Percentiles rank a stretch among this genome's conserved stretches.
These are phyloP conservation scores for Cystofilobasidium bisporidii DNA, from an alignment of 768 basidiomycete genomes.

Conservation along the genomic window DNA sequence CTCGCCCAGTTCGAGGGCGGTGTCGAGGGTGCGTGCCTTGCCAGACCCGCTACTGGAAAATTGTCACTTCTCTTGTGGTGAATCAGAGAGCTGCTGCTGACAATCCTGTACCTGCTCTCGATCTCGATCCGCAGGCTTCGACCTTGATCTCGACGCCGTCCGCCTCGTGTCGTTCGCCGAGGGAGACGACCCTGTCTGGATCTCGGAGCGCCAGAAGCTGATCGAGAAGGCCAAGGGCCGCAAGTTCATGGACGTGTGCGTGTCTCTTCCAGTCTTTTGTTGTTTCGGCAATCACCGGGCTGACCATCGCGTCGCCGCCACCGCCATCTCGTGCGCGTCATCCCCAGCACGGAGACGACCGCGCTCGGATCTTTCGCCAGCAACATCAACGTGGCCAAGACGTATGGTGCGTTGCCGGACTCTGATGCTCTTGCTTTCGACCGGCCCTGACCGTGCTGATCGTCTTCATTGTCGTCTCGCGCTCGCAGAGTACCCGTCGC, in stretches of 20 bases:
- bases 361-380: slow-evolving; percentile 11
- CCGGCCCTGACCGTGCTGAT: too few relatives aligned
- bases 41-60: too few relatives aligned
- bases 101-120: neutral
- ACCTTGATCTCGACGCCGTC: slow-evolving; percentile 59
- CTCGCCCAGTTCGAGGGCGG: slow-evolving; percentile 16
- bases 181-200: slow-evolving; percentile 57
- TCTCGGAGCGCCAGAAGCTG: slow-evolving; percentile 88
- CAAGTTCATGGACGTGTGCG: slow-evolving; percentile 72
- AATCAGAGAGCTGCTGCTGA: too few relatives aligned
- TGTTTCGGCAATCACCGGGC: neutral
- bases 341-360: slow-evolving; percentile 6
- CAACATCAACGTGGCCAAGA: neutral
- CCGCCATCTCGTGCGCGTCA: neutral
- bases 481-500: slow-evolving; percentile 47
- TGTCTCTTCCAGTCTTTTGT: neutral
- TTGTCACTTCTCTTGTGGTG: too few relatives aligned
- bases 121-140: slow-evolving; percentile 45
- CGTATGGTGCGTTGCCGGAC: neutral
- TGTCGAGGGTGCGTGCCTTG: slow-evolving; percentile 11
- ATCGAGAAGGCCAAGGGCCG: slow-evolving; percentile 63
- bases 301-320: neutral
- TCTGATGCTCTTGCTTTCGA: neutral
- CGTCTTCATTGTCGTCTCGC: neutral
- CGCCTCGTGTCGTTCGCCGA: slow-evolving; percentile 69